Base-by-base conservation (phyloP, 192 early-diverging fungal genomes). In the Dimargaris verticillata region DNA sequence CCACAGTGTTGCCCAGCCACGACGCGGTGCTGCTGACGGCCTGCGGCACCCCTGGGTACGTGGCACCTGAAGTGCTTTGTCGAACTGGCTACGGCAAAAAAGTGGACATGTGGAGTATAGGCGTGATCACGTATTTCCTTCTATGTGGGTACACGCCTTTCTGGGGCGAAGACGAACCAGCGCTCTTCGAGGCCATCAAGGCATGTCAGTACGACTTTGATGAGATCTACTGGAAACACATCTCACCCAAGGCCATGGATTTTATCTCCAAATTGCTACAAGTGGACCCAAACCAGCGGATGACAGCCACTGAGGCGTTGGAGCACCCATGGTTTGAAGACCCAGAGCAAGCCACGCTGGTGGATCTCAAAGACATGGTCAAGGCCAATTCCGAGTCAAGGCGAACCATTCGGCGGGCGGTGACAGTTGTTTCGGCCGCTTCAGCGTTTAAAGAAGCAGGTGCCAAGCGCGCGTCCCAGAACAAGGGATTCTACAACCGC, bases 21-120 rank as follows among this genome's bases (percentile, higher is more conserved):
- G 78, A 79, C 53, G 77, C 79, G 46, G 70, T 89, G 17, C 65
- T 88, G 42, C 86, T 75, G 28, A 83, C 83, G 7, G 75, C 80
- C 29, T 88, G 88, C 61, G 88, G 88, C 28, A 91, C 88, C 3
- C 84, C 81, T 20, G 85, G 86, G 60, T 91, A 87, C 54, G 86
- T 89, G 81, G 83, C 73, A 13, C 79, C 78, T 17, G 79, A 81
- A 51, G 71, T 79, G 59, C 28, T 79, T 5, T 60, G 47, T 42
- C 63, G 64, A 0, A 33, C 51, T 6, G 86, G 83, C 2, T 80
- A 91, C 44, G 85, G 83, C 29, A 83, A 80, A 64, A 77, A 80
- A n/a, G 86, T 89, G 18, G 86, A 88, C 46, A 76, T 90, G 77
- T 90, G 88, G 88, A 83, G 83, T 1, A 70, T 84, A 44, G 87